These are phyloP conservation scores for Sutorius eximius DNA, from an alignment of 1,284 basidiomycete genomes.

Conservation along the genomic window DNA sequence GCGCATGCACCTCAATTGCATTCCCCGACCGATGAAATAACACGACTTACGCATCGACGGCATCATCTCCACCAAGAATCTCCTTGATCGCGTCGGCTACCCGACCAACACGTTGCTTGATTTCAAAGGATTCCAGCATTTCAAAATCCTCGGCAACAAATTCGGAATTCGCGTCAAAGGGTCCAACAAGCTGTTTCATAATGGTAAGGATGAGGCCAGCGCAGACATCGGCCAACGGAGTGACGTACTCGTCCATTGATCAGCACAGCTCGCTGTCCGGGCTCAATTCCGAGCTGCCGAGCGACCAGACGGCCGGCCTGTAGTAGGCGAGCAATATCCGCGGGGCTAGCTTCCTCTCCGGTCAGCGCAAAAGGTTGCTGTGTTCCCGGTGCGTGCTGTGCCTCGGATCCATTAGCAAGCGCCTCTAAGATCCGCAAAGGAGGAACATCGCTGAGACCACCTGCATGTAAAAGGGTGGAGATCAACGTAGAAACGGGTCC, in stretches of 20 bases:
- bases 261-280: slow-evolving; percentile 62
- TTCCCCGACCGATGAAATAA: neutral
- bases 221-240: neutral
- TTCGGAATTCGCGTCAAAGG: slow-evolving; percentile 46
- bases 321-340: slow-evolving; percentile 23
- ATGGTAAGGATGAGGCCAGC: slow-evolving; percentile 5
- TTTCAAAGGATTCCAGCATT: slow-evolving; percentile 70
- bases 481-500: slow-evolving; percentile 15
- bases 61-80: slow-evolving; percentile 44
- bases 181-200: slow-evolving; percentile 59
- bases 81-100: slow-evolving; percentile 64
- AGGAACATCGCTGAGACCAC: slow-evolving; percentile 10
- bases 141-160: slow-evolving; percentile 71
- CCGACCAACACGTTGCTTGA: slow-evolving; percentile 65
- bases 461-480: slow-evolving; percentile 16
- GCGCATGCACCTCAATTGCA: slow-evolving; percentile 4
- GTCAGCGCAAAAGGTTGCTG: slow-evolving; percentile 42
- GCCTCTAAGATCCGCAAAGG: slow-evolving; percentile 22
- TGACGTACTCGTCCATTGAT: slow-evolving; percentile 78
- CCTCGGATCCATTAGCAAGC: slow-evolving; percentile 1
- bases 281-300: slow-evolving; percentile 53
- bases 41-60: slow-evolving; percentile 47
- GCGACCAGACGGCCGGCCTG: slow-evolving; percentile 46
- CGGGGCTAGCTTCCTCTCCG: slow-evolving; percentile 38
- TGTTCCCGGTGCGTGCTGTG: neutral